Percentiles rank a stretch among this genome's conserved stretches.
phyloP scores from a whole-genome alignment of 1,284 basidiomycete genomes.

The Hemileia vastatrix region DNA sequence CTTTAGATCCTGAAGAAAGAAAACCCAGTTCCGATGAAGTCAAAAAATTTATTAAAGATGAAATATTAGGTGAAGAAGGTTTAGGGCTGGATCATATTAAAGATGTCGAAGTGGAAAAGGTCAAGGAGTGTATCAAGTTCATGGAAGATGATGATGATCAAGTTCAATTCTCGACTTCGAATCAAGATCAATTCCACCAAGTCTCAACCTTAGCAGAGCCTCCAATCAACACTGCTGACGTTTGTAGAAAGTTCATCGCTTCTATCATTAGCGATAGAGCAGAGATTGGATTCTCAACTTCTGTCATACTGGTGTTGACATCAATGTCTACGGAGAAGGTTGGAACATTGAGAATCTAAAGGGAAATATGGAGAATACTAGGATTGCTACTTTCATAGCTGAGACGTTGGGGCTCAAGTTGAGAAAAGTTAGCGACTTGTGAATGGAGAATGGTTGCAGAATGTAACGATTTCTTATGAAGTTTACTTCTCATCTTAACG shows the following conservation, averaged over 20 bases:
- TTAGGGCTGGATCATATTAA: constrained; percentile 22
- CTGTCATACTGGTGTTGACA: constrained; percentile 35
- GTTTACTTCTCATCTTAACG: no score
- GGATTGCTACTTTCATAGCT: constrained; percentile 27
- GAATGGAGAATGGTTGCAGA: no score
- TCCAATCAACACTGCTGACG: constrained; percentile 15
- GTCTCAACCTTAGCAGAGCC: constrained; percentile 19
- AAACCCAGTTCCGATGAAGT: constrained; percentile 21
- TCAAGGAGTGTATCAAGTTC: constrained; percentile 26
- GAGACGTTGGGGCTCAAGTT: no score
- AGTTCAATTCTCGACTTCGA: not conserved
- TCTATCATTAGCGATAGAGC: constrained; percentile 29
- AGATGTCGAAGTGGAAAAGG: constrained; percentile 25
- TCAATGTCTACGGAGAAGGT: constrained; percentile 35
- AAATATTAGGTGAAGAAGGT: constrained; percentile 29
- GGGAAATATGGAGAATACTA: constrained; percentile 38
- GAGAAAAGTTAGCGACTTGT: no score
- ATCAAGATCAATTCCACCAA: not conserved
- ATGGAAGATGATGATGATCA: not conserved
- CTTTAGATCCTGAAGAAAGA: not conserved
- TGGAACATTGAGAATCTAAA: constrained; percentile 12
- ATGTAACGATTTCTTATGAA: no score
- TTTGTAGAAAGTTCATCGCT: constrained; percentile 26
- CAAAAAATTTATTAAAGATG: constrained; percentile 24
- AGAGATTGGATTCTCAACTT: constrained; percentile 33